A percentile compares a stretch with the other conserved stretches of the same genome.
Conservation (phyloP, 176 grass and related monocot genomes). For the Avena sativa region DNA sequence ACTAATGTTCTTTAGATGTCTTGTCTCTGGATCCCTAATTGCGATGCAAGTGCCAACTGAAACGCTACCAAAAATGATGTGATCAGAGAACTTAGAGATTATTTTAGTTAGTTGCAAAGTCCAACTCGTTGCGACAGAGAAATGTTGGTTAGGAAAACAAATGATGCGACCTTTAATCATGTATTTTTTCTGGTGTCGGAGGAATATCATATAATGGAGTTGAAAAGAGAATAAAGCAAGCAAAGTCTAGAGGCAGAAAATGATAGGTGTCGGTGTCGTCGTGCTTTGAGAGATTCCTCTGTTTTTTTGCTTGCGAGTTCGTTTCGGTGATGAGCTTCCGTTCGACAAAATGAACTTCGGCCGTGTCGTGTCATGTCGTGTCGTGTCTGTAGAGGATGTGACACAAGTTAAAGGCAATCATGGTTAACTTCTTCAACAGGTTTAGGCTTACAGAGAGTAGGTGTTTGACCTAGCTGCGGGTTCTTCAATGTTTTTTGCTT, state of each 20-base stretch:
- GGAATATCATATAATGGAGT: conserved; percentile 20
- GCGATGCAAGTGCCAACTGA: not conserved
- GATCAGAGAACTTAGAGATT: not conserved
- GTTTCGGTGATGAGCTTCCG: not conserved
- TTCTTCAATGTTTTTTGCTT: not conserved
- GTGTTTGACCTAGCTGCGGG: not conserved
- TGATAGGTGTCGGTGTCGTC: not conserved
- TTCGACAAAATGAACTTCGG: not conserved
- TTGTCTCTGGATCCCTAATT: not conserved
- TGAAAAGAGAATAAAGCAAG: not conserved
- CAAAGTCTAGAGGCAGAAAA: not conserved
- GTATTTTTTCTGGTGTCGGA: not conserved
- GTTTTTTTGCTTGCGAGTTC: not conserved
- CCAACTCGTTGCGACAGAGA: not conserved
- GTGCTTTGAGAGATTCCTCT: not conserved
- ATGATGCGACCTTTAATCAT: not conserved
- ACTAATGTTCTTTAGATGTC: conserved; percentile 27
- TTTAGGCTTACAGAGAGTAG: not conserved
- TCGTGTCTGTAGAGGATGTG: not conserved
- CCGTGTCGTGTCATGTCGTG: no score
- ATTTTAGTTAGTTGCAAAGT: conserved; percentile 8
- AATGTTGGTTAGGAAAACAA: conserved; percentile 25
- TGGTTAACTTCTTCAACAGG: not conserved
- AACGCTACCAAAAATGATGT: not conserved
- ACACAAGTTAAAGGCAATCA: not conserved